Base-by-base conservation (phyloP, 345 rosid species). In the Triadica sebifera region DNA sequence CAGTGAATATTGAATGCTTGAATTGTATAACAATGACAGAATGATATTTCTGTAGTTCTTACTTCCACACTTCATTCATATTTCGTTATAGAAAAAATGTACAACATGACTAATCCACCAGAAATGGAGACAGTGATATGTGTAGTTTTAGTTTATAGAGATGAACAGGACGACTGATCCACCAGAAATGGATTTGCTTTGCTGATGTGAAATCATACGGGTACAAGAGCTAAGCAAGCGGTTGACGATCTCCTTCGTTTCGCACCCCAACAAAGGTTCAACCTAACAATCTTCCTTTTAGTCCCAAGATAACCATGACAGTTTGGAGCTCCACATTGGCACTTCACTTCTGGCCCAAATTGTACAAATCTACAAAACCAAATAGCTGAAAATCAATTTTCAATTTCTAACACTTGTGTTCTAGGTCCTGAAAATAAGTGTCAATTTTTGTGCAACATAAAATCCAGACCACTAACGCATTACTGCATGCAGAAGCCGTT, bases 281-380 rank as follows among this genome's bases (percentile, higher is more conserved):
- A 57, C 72, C 75, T 87, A 51, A 78, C 70, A 16, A 89, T 80
- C 84, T 92, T 94, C 75, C 70, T 88, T 82, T 86, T 90, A 72
- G 84, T 85, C 63, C 97, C 97, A 5, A 94, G 93, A 77, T 77
- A 87, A 29, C 96, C 97, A 56, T 92, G 96, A 76, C 96, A 94
- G 59, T 87, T 86, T 39, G 81, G 39, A 34, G 97, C 88, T 15
- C 97, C 93, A 71, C 98, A 94, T n/a, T 85, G 73, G 77, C 98
- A 94, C 83, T 78, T 86, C 75, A 88, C 98, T 78, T 94, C 98
- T 5, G 94, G 87, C 70, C 98, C 98, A 77, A 92, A 94, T 82
- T 90, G 96, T 61, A 94, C 91, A 86, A 92, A 94, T 82, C 97
- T 94, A 65, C 75, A 79, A 73, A 70, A 19, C 22, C 64, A 80